Evolutionary conservation across 2,329 filamentous ascomycete species (phyloP), one percentile per base, ranked within the genome.

Genomic region (Thelonectria rubi): DNA sequence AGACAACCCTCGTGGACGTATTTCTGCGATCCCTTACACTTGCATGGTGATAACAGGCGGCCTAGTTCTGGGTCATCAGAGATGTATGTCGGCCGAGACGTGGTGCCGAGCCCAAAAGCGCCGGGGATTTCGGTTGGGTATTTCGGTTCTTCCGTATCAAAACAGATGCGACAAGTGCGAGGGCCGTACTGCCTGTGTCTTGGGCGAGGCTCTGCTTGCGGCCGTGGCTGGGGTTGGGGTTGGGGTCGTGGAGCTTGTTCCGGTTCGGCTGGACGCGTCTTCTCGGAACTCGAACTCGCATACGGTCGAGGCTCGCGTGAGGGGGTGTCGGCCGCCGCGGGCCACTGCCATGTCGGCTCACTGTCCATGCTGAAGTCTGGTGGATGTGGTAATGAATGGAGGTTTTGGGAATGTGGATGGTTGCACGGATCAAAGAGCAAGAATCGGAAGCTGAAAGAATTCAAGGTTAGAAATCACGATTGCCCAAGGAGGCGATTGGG

Each of bases 1-100:
- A 99, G 82, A 73, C 95, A 99, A 30, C 88, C 91, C 77, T 97
- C 93, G 76, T 99, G 95, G 21, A 98, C 93, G 77, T 97, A 97
- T 79, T 92, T 92, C 69, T 94, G 92, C 40, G 91, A 92, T 54
- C 95, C 95, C 79, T 92, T 96, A 84, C 95, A 99, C 78, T 90
- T 88, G 82, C 95, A 99, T 37, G 95, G 95, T 55, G 91, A 91
- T 69, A 98, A 86, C 26, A 99, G 82, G 52, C 93, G 89, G 40
- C 92, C 92, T 30, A 90, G 84, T 65, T 89, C 84, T 7, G 88
- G 84, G 66, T 92, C 91, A 63, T 91, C 86, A 21, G 92, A 94
- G 53, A 89, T 84, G 72, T 97, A 97, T 18, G 75, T 76, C 8
- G 79, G 79, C 24, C 73, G 72, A 18, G 76, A 75, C 17, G 76